phyloP scores from a whole-genome alignment of 441 rosid species.

The Rhodomyrtus psidioides region DNA sequence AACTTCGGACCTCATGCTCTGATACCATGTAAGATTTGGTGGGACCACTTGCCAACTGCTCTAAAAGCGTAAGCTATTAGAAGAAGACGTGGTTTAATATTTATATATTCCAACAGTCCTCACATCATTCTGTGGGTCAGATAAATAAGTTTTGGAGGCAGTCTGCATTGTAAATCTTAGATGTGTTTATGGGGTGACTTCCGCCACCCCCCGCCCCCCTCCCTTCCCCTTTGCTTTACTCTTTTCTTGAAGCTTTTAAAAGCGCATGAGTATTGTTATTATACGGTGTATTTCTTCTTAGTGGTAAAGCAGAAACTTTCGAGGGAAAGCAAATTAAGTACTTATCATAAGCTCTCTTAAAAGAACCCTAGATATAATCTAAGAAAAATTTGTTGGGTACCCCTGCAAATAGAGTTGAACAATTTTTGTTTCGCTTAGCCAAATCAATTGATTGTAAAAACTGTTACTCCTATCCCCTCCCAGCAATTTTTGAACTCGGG shows the following conservation, averaged over 20 bases:
- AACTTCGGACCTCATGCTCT: no score
- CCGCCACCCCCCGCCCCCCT: neutral
- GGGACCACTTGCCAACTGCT: no score
- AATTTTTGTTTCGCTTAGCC: neutral
- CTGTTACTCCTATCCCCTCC: neutral
- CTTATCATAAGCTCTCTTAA: neutral
- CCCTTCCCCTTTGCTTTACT: neutral
- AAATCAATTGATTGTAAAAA: neutral
- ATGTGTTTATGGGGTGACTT: neutral
- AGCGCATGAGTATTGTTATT: neutral
- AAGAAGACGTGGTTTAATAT: no score
- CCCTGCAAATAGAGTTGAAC: neutral
- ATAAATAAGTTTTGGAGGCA: neutral
- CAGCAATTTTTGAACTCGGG: neutral
- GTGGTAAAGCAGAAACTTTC: neutral
- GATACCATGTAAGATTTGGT: no score
- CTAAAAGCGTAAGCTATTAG: no score
- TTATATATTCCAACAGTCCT: no score
- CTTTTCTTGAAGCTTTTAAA: neutral
- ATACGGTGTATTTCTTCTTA: neutral
- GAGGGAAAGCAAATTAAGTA: neutral
- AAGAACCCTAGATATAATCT: neutral
- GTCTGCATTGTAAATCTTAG: neutral
- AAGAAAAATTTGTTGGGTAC: neutral
- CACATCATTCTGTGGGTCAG: neutral